These are phyloP conservation scores for Casuarina cunninghamiana DNA, from an alignment of 306 rosid species.

Conservation along the genomic window DNA sequence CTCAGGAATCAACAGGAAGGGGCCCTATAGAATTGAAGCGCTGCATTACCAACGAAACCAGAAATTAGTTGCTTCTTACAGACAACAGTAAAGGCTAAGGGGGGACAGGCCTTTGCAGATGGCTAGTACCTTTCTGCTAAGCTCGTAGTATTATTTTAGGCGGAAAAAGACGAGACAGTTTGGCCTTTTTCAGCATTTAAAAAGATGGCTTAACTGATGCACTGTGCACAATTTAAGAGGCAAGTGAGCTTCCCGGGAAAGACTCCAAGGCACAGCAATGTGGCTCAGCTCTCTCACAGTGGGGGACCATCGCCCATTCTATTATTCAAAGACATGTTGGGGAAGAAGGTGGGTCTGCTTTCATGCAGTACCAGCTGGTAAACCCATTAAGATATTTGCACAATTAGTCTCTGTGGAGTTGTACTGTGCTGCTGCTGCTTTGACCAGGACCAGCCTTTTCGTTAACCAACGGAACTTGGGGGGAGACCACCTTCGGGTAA, in stretches of 20 bases:
- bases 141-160: slow-evolving; percentile 1
- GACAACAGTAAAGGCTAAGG: too few relatives aligned
- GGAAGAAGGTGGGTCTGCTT: slow-evolving; percentile 28
- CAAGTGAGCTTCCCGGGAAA: slow-evolving; percentile 23
- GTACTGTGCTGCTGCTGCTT: slow-evolving; percentile 20
- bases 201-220: slow-evolving; percentile 21
- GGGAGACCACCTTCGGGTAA: too few relatives aligned
- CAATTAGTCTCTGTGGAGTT: slow-evolving; percentile 8
- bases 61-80: too few relatives aligned
- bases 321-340: slow-evolving; percentile 20
- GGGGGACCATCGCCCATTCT: slow-evolving; percentile 36
- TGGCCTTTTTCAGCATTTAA: slow-evolving; percentile 38
- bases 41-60: too few relatives aligned
- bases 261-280: slow-evolving; percentile 33
- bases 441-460: slow-evolving; percentile 20
- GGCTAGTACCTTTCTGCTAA: too few relatives aligned
- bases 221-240: slow-evolving; percentile 36
- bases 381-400: slow-evolving; percentile 7
- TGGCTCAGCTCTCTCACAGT: slow-evolving; percentile 15
- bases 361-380: slow-evolving; percentile 48
- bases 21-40: too few relatives aligned
- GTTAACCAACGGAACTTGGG: too few relatives aligned
- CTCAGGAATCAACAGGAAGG: too few relatives aligned
- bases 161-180: slow-evolving; percentile 34
- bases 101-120: too few relatives aligned